Evolutionary conservation across 805 yeast genomes (phyloP), one percentile per base, ranked within the genome.

Genomic region (Wickerhamomyces chaumierensis): DNA sequence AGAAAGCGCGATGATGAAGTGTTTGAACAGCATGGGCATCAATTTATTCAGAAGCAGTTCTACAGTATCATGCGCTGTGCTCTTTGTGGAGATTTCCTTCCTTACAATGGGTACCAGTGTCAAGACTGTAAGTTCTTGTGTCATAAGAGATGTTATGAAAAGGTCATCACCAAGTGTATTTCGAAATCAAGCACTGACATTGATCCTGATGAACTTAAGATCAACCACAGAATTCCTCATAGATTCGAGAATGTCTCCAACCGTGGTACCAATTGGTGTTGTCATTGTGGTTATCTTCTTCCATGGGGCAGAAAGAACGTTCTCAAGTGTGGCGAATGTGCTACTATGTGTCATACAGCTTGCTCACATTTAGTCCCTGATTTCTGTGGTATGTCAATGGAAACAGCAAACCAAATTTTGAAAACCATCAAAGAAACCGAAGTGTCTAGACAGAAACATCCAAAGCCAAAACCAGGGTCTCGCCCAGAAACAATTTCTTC

Each of bases 331-430:
- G 66, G 81, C 4, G 92, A 83, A 48, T 92, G 98, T 75, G 94
- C 94, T 23, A 76, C 87, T 17, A 85, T 90, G 81, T 90, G 95
- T 52, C 99, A 92, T 56, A 73, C 92, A 3, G 77, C 78, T 34
- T 92, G 99, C 65, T 80, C 90, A 12, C 96, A 87, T 53, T 67
- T 88, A 51, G 97, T 92, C 18, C 99, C 99, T 1, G 97, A 92
- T 57, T 85, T 92, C 59, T 92, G 99, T 68, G 98, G 98, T 41
- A 90, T 92, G 95, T 73, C 95, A 3, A 86, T 92, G 88, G 96
- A 86, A 54, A 84, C 82, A 73, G 97, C 96, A 3, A 87, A 86
- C 53, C 82, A 81, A 58, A 86, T 92, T 45, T 62, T 92, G 42
- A 74, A 73, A 40, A 85, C 96, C 9, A 87, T 90, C 54, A 81